These are phyloP conservation scores for Filobasidium floriforme DNA, from an alignment of 768 basidiomycete species.

Conservation along the genomic window DNA sequence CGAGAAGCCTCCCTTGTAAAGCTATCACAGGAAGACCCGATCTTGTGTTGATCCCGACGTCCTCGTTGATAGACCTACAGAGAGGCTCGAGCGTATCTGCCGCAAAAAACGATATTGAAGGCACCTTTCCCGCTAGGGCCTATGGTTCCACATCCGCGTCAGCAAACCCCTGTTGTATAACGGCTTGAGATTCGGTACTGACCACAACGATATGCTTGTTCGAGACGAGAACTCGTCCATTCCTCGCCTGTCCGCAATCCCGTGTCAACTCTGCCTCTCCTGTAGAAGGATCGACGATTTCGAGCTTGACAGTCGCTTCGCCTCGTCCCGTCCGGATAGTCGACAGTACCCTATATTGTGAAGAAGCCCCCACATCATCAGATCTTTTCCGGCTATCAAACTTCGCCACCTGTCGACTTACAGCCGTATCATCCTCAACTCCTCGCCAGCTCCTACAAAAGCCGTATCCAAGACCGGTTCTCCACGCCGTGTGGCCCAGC, in stretches of 20 bases:
- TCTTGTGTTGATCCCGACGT: constrained; percentile 16
- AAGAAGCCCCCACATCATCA: not conserved
- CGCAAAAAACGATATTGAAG: constrained; percentile 9
- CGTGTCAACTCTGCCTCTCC: not conserved
- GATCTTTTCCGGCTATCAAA: too few species aligned
- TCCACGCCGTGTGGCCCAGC: not conserved
- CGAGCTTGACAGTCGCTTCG: not conserved
- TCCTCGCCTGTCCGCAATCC: not conserved
- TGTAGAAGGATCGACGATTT: not conserved
- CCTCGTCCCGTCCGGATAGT: not conserved
- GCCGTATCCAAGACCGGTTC: too few species aligned
- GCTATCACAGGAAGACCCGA: constrained; percentile 20
- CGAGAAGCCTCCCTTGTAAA: constrained; percentile 8
- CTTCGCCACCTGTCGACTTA: too few species aligned
- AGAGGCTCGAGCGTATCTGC: constrained; percentile 7
- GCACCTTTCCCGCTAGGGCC: constrained; percentile 1
- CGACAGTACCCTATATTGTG: not conserved
- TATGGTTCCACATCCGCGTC: not conserved
- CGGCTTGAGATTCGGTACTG: not conserved
- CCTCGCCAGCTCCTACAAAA: too few species aligned
- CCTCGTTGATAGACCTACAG: constrained; percentile 5
- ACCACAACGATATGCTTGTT: not conserved
- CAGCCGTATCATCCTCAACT: too few species aligned
- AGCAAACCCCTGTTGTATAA: not conserved
- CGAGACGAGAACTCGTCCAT: not conserved